Evolutionary conservation across 1,284 basidiomycete genomes (phyloP).

Genomic region (Vanrija sp.): DNA sequence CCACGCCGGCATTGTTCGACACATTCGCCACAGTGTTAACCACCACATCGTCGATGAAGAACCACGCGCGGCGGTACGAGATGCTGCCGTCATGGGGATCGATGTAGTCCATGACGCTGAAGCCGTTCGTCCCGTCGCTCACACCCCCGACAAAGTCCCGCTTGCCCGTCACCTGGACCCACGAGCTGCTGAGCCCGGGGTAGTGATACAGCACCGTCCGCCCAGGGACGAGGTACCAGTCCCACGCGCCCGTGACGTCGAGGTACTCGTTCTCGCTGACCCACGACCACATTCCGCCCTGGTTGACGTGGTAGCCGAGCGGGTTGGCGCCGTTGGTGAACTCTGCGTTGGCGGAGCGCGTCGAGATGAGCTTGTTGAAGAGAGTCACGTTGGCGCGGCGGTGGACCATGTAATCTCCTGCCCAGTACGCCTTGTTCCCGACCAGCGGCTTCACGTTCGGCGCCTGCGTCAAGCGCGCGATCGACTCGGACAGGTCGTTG

Average conservation of each 20-base stretch:
- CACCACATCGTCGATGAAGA: slow-evolving; percentile 62
- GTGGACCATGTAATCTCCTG: slow-evolving; percentile 65
- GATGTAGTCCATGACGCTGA: slow-evolving; percentile 55
- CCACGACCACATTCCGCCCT: slow-evolving; percentile 62
- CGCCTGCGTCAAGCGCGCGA: slow-evolving; percentile 50
- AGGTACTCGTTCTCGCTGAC: slow-evolving; percentile 62
- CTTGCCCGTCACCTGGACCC: slow-evolving; percentile 51
- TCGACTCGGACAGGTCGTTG: slow-evolving; percentile 37
- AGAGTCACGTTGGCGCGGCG: slow-evolving; percentile 58
- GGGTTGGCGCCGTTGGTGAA: slow-evolving; percentile 59
- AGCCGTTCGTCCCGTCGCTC: slow-evolving; percentile 56
- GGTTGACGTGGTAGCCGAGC: slow-evolving; percentile 63
- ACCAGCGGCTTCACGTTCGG: slow-evolving; percentile 43
- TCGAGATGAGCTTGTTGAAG: slow-evolving; percentile 63
- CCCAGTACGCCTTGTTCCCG: slow-evolving; percentile 64
- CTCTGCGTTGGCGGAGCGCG: slow-evolving; percentile 60
- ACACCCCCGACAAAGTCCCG: slow-evolving; percentile 62
- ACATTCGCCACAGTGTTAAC: slow-evolving; percentile 60
- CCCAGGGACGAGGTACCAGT: slow-evolving; percentile 68
- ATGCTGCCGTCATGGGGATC: slow-evolving; percentile 57
- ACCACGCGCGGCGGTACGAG: slow-evolving; percentile 65
- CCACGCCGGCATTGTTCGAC: slow-evolving; percentile 41
- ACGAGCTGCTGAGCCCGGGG: slow-evolving; percentile 52
- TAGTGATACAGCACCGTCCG: slow-evolving; percentile 61
- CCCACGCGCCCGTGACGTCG: slow-evolving; percentile 64